Evolutionary conservation across 805 yeast genomes (phyloP).

Genomic region (Ogataea parapolymorpha): DNA sequence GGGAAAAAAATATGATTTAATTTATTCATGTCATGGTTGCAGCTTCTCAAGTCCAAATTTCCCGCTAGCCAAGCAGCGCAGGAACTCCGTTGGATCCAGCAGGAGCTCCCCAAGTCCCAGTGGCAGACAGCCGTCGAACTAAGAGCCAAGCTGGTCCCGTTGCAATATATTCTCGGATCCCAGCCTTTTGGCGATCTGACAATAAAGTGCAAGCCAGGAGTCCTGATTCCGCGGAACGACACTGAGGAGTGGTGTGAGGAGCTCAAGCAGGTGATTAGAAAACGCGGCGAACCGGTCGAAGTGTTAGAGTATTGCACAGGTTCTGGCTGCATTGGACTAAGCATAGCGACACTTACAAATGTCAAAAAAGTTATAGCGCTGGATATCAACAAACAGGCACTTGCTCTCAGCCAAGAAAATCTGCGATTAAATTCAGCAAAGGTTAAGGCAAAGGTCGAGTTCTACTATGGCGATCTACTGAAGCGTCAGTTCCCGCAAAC

Average conservation of each 20-base stretch:
- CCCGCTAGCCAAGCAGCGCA: slow-evolving; percentile 40
- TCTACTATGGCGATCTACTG: slow-evolving; percentile 24
- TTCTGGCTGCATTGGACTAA: slow-evolving; percentile 77
- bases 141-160: slow-evolving; percentile 58
- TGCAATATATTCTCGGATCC: slow-evolving; percentile 79
- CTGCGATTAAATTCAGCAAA: slow-evolving; percentile 13
- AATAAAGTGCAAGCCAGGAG: slow-evolving; percentile 58
- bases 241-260: slow-evolving; percentile 84
- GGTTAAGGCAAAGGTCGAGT: slow-evolving; percentile 11
- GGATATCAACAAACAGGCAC: slow-evolving; percentile 56
- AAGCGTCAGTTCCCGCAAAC: slow-evolving; percentile 2
- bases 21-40: slow-evolving; percentile 9
- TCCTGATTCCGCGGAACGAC: slow-evolving; percentile 89
- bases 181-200: slow-evolving; percentile 83
- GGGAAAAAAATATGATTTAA: not conserved
- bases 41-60: slow-evolving; percentile 9
- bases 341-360: slow-evolving; percentile 36
- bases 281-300: slow-evolving; percentile 14
- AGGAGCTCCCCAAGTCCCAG: slow-evolving; percentile 46
- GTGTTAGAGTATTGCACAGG: slow-evolving; percentile 82
- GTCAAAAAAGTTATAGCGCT: slow-evolving; percentile 36
- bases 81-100: slow-evolving; percentile 63
- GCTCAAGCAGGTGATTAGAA: slow-evolving; percentile 29
- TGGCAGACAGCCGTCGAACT: slow-evolving; percentile 52
- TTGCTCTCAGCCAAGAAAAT: slow-evolving; percentile 49